Base-by-base conservation (phyloP, 306 rosid species). In the Acacia crassicarpa region DNA sequence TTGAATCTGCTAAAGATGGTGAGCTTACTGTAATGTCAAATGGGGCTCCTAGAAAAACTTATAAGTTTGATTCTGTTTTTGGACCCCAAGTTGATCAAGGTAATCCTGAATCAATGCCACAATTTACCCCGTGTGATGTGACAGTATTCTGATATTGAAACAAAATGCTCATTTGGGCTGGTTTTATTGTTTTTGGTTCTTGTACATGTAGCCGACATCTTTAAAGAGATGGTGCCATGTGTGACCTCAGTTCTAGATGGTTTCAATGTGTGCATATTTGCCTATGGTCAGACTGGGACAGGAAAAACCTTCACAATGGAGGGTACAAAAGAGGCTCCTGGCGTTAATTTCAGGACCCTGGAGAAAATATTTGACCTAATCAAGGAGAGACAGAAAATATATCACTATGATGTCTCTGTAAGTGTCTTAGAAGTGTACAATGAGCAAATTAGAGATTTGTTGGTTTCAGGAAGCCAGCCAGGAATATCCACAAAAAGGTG, bases 221-320 rank as follows among this genome's bases (percentile, higher is more conserved):
- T 93, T 32, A 92, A 91, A 76, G 99, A 93, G 84, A 91, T 98
- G 0, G 92, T 90, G 32, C 96, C 97, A 80, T 91, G 92, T 83
- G 97, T 92, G 27, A 77, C 91, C 79, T 95, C 99, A 22, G 98
- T 95, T 80, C 81, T 95, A 75, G 98, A 95, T 79, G 99, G 99
- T 6, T 95, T 87, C 91, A 95, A 93, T 76, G 99, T 93, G 41
- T 95, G 99, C 89, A 90, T 95, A 76, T 95, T 93, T 84, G 99
- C 99, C 11, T 95, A 91, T 40, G 99, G 99, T 46, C 99, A 95
- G 84, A 95, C 99, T 7, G 99, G 99, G 67, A 92, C 93, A 8
- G 99, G 99, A 44, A 95, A 95, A 83, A 95, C 99, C n/a, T 95
- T 93, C 78, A 95, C 99, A 63, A 95, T 95, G 98, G 96, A 92